Evolutionary conservation across 2,329 filamentous ascomycete genomes (phyloP), one percentile per base, ranked within the genome.

Genomic region (Pestalotiopsis sp.): DNA sequence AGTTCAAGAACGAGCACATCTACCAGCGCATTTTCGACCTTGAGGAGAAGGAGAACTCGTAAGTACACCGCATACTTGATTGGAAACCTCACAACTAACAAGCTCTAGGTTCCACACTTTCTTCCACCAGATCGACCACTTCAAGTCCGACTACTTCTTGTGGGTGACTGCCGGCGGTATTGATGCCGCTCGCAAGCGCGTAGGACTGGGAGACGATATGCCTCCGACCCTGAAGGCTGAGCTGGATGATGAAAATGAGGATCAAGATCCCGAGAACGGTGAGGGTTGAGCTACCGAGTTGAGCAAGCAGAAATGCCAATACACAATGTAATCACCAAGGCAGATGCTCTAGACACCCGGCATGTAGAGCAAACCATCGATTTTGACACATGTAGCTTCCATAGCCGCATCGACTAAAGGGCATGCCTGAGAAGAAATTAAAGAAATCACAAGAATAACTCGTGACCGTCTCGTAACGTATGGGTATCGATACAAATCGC

Each of bases 1-100:
- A 91, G 69, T 99, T 99, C 82, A 98, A 98, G 84, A 90, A 97
- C 78, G 84, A 90, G 73, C 90, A 97, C 79, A 98, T 99, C 70
- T 99, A 99, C 78, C 89, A 93, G 76, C 88, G 94, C 27, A 97
- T 98, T 73, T 98, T 97, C 80, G 87, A 92, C 31, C 92, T 97
- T 66, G 96, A 98, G 80, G 93, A 96, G 81, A 89, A 91, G 78
- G 91, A 94, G 72, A 94, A 95, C 78, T 89, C 93, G 93, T 95
- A 85, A 88, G 93, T 89, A 49, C 3, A 38, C 1, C 39, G 61
- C 36, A 17, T 56, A 59, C 17, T 57, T 57, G 52, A 36, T 25
- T 49, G 41, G 57, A 38, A 36, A 39, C 14, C 38, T 7, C 23
- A n/a, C 23, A 57, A 14, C 71, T 78, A 61, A 76, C 67, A 14